Conservation (phyloP, 768 basidiomycete species). For the Pluteus cervinus region DNA sequence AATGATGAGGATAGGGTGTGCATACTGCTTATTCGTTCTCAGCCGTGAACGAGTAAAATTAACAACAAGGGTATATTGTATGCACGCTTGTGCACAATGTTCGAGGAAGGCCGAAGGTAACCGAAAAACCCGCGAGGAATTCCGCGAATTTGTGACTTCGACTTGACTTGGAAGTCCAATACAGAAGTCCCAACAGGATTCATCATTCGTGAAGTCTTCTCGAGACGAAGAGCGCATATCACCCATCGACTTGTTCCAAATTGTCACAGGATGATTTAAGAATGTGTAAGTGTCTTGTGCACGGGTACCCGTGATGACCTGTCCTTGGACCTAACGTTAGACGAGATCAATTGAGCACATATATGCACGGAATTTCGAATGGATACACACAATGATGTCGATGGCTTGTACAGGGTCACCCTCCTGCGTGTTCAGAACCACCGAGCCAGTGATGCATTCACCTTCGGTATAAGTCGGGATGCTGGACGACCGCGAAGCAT, state of each 20-base stretch:
- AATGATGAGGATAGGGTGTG: too few relatives aligned
- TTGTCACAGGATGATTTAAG: conserved; percentile 22
- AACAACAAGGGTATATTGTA: too few relatives aligned
- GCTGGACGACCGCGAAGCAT: conserved; percentile 28
- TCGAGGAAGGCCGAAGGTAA: too few relatives aligned
- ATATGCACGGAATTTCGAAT: background rate
- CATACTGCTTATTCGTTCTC: too few relatives aligned
- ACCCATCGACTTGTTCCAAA: conserved; percentile 32
- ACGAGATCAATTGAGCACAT: background rate
- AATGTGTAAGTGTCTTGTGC: conserved; percentile 26
- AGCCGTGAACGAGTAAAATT: too few relatives aligned
- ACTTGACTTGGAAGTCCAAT: too few relatives aligned
- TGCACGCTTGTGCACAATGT: too few relatives aligned
- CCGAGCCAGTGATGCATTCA: conserved; percentile 24
- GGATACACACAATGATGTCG: conserved; percentile 35
- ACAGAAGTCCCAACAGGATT: too few relatives aligned
- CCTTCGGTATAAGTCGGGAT: conserved; percentile 31
- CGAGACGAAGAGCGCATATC: conserved; percentile 20
- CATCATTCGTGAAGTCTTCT: too few relatives aligned
- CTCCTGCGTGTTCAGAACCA: conserved; percentile 26
- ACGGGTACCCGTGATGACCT: conserved; percentile 32
- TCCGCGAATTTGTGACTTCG: too few relatives aligned
- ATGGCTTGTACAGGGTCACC: conserved; percentile 44
- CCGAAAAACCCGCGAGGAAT: too few relatives aligned
- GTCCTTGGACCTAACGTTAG: conserved; percentile 25